phyloP scores from a whole-genome alignment of 2,329 filamentous ascomycete genomes.

The Beauveria caledonica region DNA sequence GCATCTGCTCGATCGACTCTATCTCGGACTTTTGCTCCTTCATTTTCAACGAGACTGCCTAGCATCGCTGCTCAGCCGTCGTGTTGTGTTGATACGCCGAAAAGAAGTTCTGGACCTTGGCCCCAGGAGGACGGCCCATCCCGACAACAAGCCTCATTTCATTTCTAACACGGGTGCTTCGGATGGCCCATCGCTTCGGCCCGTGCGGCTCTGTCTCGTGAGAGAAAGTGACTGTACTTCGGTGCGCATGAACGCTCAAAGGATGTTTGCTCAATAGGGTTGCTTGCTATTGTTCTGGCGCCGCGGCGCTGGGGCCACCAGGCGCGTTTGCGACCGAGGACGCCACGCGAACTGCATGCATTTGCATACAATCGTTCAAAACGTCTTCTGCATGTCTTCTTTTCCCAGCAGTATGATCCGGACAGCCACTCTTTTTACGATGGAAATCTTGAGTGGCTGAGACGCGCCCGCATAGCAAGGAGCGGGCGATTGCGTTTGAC shows the following conservation, averaged over 20 bases:
- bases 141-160: background rate
- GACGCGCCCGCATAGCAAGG: too few species aligned
- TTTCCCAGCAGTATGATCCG: too few species aligned
- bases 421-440: too few species aligned
- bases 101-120: background rate
- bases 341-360: background rate
- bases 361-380: too few species aligned
- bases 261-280: slow-evolving; percentile 4
- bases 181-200: background rate
- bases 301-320: background rate
- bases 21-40: background rate
- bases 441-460: too few species aligned
- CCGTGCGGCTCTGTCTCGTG: background rate
- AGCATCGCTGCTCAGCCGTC: background rate
- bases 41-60: background rate
- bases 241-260: background rate
- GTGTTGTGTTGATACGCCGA: background rate
- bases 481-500: too few species aligned
- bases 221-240: background rate
- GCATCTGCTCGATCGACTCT: too few species aligned
- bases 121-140: background rate
- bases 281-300: slow-evolving; percentile 10
- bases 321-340: background rate
- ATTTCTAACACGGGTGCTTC: background rate
- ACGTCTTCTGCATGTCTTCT: too few species aligned